These are phyloP conservation scores for Claviceps monticola DNA, from an alignment of 2,329 filamentous ascomycete genomes.

Conservation along the genomic window DNA sequence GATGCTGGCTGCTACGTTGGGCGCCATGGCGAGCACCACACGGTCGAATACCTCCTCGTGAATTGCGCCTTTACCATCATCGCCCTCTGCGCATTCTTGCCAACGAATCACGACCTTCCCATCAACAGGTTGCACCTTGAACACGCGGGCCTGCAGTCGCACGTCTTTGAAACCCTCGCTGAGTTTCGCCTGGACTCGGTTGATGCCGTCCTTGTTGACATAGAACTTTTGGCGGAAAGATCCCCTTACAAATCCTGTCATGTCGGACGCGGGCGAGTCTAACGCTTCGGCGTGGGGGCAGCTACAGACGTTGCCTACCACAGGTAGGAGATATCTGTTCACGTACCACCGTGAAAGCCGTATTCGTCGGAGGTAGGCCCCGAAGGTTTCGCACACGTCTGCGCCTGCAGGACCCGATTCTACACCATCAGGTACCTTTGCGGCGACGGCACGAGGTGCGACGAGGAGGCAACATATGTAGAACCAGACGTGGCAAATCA, in stretches of 20 bases:
- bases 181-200: constrained; percentile 33
- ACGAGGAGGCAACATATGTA: constrained; percentile 36
- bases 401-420: neutral
- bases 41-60: constrained; percentile 31
- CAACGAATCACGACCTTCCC: constrained; percentile 20
- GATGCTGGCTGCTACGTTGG: constrained; percentile 34
- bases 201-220: constrained; percentile 34
- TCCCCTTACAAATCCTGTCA: constrained; percentile 34
- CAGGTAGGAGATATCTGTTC: constrained; percentile 36
- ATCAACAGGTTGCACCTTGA: constrained; percentile 16
- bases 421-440: neutral
- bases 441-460: constrained; percentile 15
- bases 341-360: constrained; percentile 32
- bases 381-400: neutral
- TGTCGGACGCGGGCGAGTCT: constrained; percentile 37
- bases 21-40: constrained; percentile 40
- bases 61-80: constrained; percentile 3
- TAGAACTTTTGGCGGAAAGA: constrained; percentile 36
- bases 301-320: constrained; percentile 40
- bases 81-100: constrained; percentile 11
- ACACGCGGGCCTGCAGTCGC: constrained; percentile 26
- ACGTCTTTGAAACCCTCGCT: constrained; percentile 23
- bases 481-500: constrained; percentile 39
- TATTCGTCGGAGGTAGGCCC: constrained; percentile 33
- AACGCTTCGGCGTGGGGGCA: constrained; percentile 37